These are phyloP conservation scores for Steccherinum ochraceum DNA, from an alignment of 768 basidiomycete genomes.

Conservation along the genomic window DNA sequence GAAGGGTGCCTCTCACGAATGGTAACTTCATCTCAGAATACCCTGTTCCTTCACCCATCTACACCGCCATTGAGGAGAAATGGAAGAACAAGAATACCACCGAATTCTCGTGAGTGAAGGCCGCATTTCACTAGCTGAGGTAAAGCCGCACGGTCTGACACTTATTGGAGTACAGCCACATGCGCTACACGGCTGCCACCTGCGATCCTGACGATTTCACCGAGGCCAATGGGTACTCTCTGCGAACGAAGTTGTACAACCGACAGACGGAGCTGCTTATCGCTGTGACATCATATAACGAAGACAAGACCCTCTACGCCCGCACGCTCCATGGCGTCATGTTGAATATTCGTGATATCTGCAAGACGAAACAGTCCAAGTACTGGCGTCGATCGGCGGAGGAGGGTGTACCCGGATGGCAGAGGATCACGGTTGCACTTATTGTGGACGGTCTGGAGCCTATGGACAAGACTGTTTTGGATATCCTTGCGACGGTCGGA, in stretches of 20 bases:
- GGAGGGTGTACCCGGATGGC: slow-evolving; percentile 84
- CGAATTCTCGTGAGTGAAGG: slow-evolving; percentile 77
- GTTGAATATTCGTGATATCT: slow-evolving; percentile 97
- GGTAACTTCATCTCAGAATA: slow-evolving; percentile 93
- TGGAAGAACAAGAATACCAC: slow-evolving; percentile 61
- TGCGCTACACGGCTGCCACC: slow-evolving; percentile 92
- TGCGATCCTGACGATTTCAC: slow-evolving; percentile 87
- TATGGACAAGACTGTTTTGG: slow-evolving; percentile 93
- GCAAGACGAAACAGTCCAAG: slow-evolving; percentile 91
- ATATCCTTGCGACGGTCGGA: slow-evolving; percentile 83
- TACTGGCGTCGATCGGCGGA: slow-evolving; percentile 83
- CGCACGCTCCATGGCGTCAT: slow-evolving; percentile 94
- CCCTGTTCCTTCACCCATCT: slow-evolving; percentile 77
- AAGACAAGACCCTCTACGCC: slow-evolving; percentile 87
- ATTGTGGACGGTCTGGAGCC: slow-evolving; percentile 90
- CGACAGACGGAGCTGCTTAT: slow-evolving; percentile 92
- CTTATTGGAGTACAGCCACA: slow-evolving; percentile 47
- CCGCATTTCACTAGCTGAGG: too few species aligned
- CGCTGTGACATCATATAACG: slow-evolving; percentile 90
- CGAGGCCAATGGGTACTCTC: slow-evolving; percentile 73
- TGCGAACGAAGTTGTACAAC: slow-evolving; percentile 80
- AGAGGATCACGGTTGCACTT: slow-evolving; percentile 83
- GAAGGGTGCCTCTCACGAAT: slow-evolving; percentile 87
- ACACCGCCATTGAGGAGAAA: slow-evolving; percentile 75
- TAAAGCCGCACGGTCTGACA: not conserved